Conservation (phyloP, 2,329 filamentous ascomycete genomes). For the Talaromyces sp. region DNA sequence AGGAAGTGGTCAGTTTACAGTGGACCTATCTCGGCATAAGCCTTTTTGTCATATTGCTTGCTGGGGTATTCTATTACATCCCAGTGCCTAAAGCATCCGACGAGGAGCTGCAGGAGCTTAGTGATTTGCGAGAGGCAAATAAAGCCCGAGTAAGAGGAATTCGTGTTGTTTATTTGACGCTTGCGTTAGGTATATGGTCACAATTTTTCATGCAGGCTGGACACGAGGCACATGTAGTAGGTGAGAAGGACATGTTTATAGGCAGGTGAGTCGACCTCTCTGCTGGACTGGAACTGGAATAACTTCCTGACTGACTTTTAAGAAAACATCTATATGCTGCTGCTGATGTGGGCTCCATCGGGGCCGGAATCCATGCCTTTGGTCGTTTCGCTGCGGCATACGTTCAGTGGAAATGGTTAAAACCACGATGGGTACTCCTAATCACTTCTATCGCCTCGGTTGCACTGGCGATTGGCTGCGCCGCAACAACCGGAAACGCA, state of each 20-base stretch:
- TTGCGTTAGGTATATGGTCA: conserved; percentile 50
- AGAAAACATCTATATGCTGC: background rate
- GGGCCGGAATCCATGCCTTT: conserved; percentile 15
- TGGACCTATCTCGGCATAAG: conserved; percentile 61
- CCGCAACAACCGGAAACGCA: conserved; percentile 42
- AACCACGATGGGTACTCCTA: conserved; percentile 53
- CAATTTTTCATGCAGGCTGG: conserved; percentile 58
- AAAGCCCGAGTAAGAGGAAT: conserved; percentile 40
- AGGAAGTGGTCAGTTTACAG: conserved; percentile 55
- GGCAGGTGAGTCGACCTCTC: background rate
- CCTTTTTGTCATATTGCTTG: conserved; percentile 55
- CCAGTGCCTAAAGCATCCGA: conserved; percentile 59
- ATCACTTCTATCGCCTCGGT: conserved; percentile 52
- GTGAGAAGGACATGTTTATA: background rate
- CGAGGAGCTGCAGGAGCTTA: conserved; percentile 52
- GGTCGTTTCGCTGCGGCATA: conserved; percentile 55
- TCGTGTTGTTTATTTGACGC: conserved; percentile 51
- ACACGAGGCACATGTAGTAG: conserved; percentile 47
- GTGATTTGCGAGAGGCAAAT: conserved; percentile 49
- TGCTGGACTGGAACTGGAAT: too few relatives aligned
- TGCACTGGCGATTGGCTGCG: conserved; percentile 47
- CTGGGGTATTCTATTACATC: conserved; percentile 56
- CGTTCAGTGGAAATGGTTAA: conserved; percentile 47
- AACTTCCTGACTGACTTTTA: too few relatives aligned
- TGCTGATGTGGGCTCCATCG: conserved; percentile 49